phyloP scores from a whole-genome alignment of 23 red algal species.

The Agarophyton chilense region DNA sequence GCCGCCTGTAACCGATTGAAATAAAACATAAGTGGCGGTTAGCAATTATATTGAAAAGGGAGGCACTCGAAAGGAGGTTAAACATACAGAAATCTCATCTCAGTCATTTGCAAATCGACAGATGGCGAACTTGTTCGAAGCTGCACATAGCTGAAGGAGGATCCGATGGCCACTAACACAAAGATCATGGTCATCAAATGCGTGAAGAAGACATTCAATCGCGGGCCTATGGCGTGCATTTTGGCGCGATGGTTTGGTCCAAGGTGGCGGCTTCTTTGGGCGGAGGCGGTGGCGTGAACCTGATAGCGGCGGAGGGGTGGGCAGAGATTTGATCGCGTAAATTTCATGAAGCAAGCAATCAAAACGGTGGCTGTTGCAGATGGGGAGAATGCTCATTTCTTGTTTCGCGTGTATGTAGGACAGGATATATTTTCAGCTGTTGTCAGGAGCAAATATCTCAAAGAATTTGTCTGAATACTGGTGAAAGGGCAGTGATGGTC shows the following conservation, averaged over 20 bases:
- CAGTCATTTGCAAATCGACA: slow-evolving; percentile 29
- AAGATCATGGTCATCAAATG: slow-evolving; percentile 72
- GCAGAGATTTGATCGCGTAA: too few relatives aligned
- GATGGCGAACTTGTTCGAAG: slow-evolving; percentile 3
- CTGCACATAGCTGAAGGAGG: slow-evolving; percentile 48
- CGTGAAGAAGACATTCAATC: slow-evolving; percentile 67
- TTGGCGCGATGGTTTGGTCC: neutral
- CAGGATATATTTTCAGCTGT: neutral
- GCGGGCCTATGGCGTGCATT: slow-evolving; percentile 65
- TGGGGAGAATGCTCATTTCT: neutral
- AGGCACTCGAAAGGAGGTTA: neutral
- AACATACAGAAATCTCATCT: slow-evolving; percentile 47
- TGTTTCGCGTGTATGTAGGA: neutral
- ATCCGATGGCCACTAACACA: slow-evolving; percentile 53
- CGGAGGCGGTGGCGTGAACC: too few relatives aligned
- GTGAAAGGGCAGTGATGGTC: too few relatives aligned
- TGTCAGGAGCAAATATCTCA: too few relatives aligned
- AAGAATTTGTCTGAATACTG: too few relatives aligned
- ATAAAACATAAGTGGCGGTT: neutral
- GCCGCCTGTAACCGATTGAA: too few relatives aligned
- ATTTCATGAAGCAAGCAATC: neutral
- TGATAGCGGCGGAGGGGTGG: too few relatives aligned
- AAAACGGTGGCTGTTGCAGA: neutral
- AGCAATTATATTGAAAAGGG: neutral
- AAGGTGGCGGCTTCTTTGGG: neutral